Base-by-base conservation (phyloP, 345 rosid genomes). In the Boechera retrofracta region DNA sequence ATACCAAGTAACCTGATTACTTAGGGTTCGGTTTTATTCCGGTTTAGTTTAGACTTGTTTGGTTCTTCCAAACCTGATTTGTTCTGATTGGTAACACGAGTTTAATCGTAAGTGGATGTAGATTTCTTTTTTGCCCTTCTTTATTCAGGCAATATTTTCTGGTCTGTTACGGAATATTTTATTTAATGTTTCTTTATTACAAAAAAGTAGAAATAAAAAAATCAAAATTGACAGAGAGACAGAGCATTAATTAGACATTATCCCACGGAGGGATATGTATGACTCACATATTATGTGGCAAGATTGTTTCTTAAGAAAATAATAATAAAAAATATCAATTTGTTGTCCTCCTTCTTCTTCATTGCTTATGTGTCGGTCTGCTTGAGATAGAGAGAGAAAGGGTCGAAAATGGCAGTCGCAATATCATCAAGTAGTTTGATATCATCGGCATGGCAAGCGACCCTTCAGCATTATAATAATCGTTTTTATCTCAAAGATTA, bases 341-440 rank as follows among this genome's bases (percentile, higher is more conserved):
- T 67, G 61, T 2, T 54, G 24, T 21, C 26, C 44, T 9, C 15
- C 16, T 48, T n/a, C 24, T 18, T 1, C 51, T 56, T 55, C 61
- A 10, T 55, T 31, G 71, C 68, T 69, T 71, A 72, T 72, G 77
- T 59, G 81, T 78, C 72, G 5, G 32, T 60, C 59, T 48, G 68
- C 9, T 66, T 36, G 41, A 35, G 61, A 70, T 2, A 8, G 15
- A 26, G 13, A 24, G 6, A 53, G 41, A 38, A 18, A 9, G 59
- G 58, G 66, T 61, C 48, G 69, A 62, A 42, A 61, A 75, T 64
- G 79, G 84, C 81, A 76, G 88, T 83, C 74, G 84, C 91, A 53
- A 77, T 9, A 15, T 39, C 86, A 60, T 69, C 81, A 72, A 83
- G 78, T 65, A 83, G 78, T 58, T 79, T 71, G 73, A 68, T 79